phyloP scores from a whole-genome alignment of 2,329 filamentous ascomycete species.

The Cladosporium phlei region DNA sequence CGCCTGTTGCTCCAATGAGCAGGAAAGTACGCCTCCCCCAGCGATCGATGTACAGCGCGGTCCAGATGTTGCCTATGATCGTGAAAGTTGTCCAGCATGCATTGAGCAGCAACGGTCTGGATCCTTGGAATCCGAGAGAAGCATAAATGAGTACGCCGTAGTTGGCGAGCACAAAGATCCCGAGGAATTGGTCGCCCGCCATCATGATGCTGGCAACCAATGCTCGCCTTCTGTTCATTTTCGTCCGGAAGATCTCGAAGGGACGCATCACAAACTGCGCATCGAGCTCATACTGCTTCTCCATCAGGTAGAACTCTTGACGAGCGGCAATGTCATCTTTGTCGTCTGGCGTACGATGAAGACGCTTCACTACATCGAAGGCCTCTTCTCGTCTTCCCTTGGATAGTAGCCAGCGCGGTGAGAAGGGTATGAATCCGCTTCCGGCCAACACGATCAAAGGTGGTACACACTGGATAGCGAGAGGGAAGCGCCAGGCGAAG shows the following conservation, averaged over 20 bases:
- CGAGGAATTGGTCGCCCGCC: constrained; percentile 26
- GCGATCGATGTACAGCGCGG: constrained; percentile 37
- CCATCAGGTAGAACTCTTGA: constrained; percentile 42
- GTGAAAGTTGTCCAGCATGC: constrained; percentile 42
- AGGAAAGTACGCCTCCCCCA: constrained; percentile 40
- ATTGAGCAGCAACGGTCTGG: constrained; percentile 41
- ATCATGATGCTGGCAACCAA: constrained; percentile 39
- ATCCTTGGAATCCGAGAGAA: constrained; percentile 34
- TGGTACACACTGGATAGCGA: constrained; percentile 41
- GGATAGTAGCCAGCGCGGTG: constrained; percentile 42
- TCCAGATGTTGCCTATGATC: constrained; percentile 39
- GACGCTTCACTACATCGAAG: constrained; percentile 36
- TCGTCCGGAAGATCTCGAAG: constrained; percentile 41
- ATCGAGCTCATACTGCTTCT: constrained; percentile 42
- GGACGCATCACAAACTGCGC: constrained; percentile 29
- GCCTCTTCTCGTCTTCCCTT: constrained; percentile 41
- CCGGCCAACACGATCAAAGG: constrained; percentile 38
- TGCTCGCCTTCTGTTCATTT: constrained; percentile 37
- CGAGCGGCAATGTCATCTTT: constrained; percentile 35
- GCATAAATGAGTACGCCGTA: constrained; percentile 40
- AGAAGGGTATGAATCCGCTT: constrained; percentile 38
- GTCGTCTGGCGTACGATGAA: constrained; percentile 41
- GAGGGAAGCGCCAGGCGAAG: constrained; percentile 44
- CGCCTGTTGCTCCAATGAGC: constrained; percentile 39
- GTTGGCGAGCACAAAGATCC: constrained; percentile 29